Evolutionary conservation across 192 early-diverging fungal species (phyloP), one percentile per base, ranked within the genome.

Genomic region (Coemansia sp.): DNA sequence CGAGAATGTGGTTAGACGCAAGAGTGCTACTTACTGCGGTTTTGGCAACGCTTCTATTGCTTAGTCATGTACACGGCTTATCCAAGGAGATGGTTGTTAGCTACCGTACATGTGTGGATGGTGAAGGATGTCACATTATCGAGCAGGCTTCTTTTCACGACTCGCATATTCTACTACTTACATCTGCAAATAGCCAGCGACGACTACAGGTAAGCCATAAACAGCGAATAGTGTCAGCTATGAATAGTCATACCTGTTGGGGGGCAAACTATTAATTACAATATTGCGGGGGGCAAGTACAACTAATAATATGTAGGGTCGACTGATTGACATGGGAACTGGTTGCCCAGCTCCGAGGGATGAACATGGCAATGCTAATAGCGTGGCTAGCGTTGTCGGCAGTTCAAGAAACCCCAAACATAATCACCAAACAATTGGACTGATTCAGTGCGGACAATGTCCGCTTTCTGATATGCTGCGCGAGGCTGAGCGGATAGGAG

Each of bases 121-220:
- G 77, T 0, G 51, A 80, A 58, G 77, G 77, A 26, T 80, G 77
- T 41, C 77, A 80, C 58, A 55, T 74, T 16, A 64, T 70, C 30
- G 60, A 64, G 28, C 68, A 80, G 51, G 59, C 56, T 38, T 38
- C 68, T 3, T 80, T 74, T 55, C 65, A 71, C 34, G 77, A 74
- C 61, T 70, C 71, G 18, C 77, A 80, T 50, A 60, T 80, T 24
- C 23, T 73, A 24, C 56, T 80, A 12, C 34, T 74, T 34, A 63
- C 68, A 25, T 67, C 71, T 3, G 44, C 67, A 51, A 71, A 56
- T 58, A 61, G 71, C 31, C 49, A 63, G 25, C 61, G 50, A 14
- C 62, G 27, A 23, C 41, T 80, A 18, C 77, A 74, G 67, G 76
- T 79, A 73, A 56, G 68, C 6, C 28, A 28, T 25, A 14, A 7